Evolutionary conservation across 129 eudicot genomes (phyloP).

Genomic region (Rutidosis leptorrhynchoides): DNA sequence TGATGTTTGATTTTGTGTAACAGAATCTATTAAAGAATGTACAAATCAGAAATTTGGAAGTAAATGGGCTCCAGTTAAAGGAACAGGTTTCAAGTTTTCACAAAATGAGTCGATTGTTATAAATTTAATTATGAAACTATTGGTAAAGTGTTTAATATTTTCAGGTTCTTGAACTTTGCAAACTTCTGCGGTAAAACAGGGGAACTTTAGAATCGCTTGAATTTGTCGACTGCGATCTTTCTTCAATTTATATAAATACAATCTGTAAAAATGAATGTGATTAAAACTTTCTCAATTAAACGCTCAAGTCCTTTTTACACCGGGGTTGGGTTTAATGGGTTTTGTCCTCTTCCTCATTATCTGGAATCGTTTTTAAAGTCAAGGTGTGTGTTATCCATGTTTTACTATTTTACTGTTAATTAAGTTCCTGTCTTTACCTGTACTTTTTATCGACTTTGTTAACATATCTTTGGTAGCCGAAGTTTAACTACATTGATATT

Average conservation of each 20-base stretch:
- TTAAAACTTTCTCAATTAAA: too few relatives aligned
- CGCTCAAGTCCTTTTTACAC: too few relatives aligned
- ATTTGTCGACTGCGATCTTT: slow-evolving; percentile 70
- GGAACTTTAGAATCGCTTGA: slow-evolving; percentile 53
- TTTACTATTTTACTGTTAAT: too few relatives aligned
- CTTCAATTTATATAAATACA: slow-evolving; percentile 47
- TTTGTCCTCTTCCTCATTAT: slow-evolving; percentile 51
- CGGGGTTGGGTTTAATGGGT: slow-evolving; percentile 41
- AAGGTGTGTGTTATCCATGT: too few relatives aligned
- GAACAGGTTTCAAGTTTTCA: too few relatives aligned
- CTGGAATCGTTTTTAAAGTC: slow-evolving; percentile 49
- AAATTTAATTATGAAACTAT: too few relatives aligned
- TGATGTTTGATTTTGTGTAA: slow-evolving; percentile 26
- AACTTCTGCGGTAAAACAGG: slow-evolving; percentile 44
- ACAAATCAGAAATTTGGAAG: slow-evolving; percentile 46
- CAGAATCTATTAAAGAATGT: slow-evolving; percentile 60
- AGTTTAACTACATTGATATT: slow-evolving; percentile 52
- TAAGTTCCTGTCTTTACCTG: background rate
- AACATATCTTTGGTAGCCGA: slow-evolving; percentile 34
- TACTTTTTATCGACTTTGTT: background rate
- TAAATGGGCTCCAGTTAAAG: slow-evolving; percentile 60
- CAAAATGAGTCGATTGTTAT: too few relatives aligned
- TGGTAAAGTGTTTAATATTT: slow-evolving; percentile 22
- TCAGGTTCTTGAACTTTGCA: too few relatives aligned
- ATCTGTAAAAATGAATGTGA: slow-evolving; percentile 49